Evolutionary conservation across 2,329 filamentous ascomycete genomes (phyloP), one percentile per base, ranked within the genome.

Genomic region (Tolypocladium cylindrosporum): DNA sequence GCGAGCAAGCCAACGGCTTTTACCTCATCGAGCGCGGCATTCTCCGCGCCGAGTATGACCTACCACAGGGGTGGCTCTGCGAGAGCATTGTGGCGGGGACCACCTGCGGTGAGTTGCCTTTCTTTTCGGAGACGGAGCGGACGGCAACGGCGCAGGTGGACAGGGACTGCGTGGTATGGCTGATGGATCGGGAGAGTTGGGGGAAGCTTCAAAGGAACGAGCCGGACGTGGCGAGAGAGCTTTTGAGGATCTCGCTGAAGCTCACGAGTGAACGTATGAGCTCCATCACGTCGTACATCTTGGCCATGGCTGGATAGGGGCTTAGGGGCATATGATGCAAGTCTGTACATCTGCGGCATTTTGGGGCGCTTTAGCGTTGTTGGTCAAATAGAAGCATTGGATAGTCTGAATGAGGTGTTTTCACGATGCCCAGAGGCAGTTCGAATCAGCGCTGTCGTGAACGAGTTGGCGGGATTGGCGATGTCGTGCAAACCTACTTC

Each of bases 41-140:
- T 64, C 78, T 99, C 39, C 85, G 92, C 19, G 91, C 89, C 3
- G 92, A 97, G 66, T 97, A 99, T 69, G 83, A 93, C 61, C 80
- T 96, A 39, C 91, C 94, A 1, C 94, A 97, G 69, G 94, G 94
- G 0, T 83, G 82, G 65, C 89, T 95, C 64, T 90, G 89, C 61
- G 94, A 99, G 72, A 90, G 90, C 67, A 97, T 97, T 57, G 88
- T 97, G 1, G 90, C 92, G 0, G 94, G 94, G 19, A 94, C 94
- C 1, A 97, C 94, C 0, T 97, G 93, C 65, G 94, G 94, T 41
- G 94, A 99, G 75, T 74, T 99, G 56, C 94, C 94, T 0, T 99
- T 99, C 76, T 99, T 99, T 74, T 91, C 88, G 3, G 90, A 95
- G 67, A 97, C 93, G 1, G 79, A 84, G 56, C 83, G 94, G 21